A percentile compares a stretch with the other conserved stretches of the same genome.
phyloP scores from a whole-genome alignment of 192 early-diverging fungal species.

The Coemansia aciculifera region DNA sequence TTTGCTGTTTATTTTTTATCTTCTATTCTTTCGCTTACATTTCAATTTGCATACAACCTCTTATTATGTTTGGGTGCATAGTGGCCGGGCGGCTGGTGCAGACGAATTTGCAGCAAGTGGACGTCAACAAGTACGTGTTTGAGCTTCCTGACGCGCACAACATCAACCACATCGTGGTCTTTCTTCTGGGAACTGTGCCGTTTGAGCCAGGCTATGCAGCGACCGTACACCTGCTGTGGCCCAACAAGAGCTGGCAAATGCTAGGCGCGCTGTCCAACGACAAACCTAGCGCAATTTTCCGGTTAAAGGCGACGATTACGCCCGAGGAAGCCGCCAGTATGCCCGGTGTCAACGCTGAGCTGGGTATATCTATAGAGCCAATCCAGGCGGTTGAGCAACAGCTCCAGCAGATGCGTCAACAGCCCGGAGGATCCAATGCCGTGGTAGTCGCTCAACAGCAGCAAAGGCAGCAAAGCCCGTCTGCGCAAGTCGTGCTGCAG shows the following conservation, averaged over 20 bases:
- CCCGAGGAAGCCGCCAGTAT: conserved; percentile 20
- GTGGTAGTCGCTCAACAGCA: conserved; percentile 21
- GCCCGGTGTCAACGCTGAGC: conserved; percentile 58
- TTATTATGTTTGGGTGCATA: conserved; percentile 90
- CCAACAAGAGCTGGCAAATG: conserved; percentile 73
- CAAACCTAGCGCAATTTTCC: conserved; percentile 81
- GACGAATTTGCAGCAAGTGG: conserved; percentile 88
- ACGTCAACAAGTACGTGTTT: conserved; percentile 87
- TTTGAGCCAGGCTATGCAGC: conserved; percentile 91
- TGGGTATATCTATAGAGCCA: conserved; percentile 95
- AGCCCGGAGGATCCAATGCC: conserved; percentile 13
- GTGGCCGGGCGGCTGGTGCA: conserved; percentile 88
- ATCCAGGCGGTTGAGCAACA: conserved; percentile 67
- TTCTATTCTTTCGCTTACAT: background rate
- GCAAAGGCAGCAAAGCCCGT: conserved; percentile 5
- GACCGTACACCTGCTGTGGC: conserved; percentile 93
- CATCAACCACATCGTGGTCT: conserved; percentile 96
- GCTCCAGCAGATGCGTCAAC: conserved; percentile 42
- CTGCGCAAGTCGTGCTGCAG: conserved; percentile 54
- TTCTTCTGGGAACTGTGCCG: conserved; percentile 79
- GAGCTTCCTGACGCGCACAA: conserved; percentile 78
- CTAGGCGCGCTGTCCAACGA: conserved; percentile 80
- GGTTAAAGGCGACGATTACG: conserved; percentile 48
- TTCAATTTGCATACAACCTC: background rate
- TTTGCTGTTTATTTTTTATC: background rate